phyloP scores from a whole-genome alignment of 2,329 filamentous ascomycete genomes.

The Exophiala alcalophila region DNA sequence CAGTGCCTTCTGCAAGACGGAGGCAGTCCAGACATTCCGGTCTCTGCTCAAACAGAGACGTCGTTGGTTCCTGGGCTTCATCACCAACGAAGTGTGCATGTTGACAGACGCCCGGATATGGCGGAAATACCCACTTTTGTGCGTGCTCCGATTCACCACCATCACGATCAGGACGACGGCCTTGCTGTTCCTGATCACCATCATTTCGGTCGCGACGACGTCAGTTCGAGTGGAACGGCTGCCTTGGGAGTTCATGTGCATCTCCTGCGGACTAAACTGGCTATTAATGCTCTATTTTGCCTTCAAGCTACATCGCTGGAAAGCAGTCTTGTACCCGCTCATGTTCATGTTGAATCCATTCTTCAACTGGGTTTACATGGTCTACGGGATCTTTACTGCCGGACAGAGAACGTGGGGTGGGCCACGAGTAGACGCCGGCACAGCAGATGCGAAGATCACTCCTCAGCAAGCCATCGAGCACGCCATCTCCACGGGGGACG shows the following conservation, averaged over 20 bases:
- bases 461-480: constrained; percentile 80
- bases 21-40: constrained; percentile 83
- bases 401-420: constrained; percentile 95
- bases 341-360: constrained; percentile 97
- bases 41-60: constrained; percentile 91
- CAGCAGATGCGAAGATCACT: constrained; percentile 71
- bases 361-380: constrained; percentile 98
- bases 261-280: constrained; percentile 92
- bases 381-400: constrained; percentile 92
- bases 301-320: constrained; percentile 78
- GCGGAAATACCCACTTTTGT: constrained; percentile 83
- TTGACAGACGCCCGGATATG: constrained; percentile 89
- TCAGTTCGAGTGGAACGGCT: constrained; percentile 73
- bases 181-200: constrained; percentile 89
- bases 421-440: constrained; percentile 81
- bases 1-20: constrained; percentile 96
- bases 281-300: constrained; percentile 95
- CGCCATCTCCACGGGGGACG: constrained; percentile 75
- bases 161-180: constrained; percentile 95
- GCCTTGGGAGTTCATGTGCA: constrained; percentile 87
- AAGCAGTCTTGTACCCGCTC: constrained; percentile 89
- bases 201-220: constrained; percentile 80
- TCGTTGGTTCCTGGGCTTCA: constrained; percentile 94
- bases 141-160: constrained; percentile 86
- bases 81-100: constrained; percentile 98